These are phyloP conservation scores for Trichoderma brevicompactum DNA, from an alignment of 2,329 filamentous ascomycete genomes.

Conservation along the genomic window DNA sequence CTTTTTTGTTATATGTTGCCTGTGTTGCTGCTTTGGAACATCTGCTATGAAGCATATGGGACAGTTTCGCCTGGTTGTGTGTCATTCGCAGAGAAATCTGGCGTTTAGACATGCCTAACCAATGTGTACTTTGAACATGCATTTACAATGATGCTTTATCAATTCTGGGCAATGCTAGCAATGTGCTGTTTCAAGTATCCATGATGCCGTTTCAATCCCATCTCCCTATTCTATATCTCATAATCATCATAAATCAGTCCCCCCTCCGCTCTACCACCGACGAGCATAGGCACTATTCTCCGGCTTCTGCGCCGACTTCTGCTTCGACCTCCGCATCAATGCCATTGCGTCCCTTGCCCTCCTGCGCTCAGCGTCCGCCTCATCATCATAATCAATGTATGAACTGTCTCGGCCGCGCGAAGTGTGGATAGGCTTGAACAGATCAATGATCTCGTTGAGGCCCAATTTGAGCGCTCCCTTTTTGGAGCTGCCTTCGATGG, in stretches of 20 bases:
- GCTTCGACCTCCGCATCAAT: slow-evolving; percentile 36
- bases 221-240: not conserved
- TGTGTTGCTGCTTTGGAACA: not conserved
- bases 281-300: slow-evolving; percentile 49
- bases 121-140: no score
- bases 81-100: no score
- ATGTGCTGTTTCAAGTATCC: not conserved
- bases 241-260: slow-evolving; percentile 2
- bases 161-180: no score
- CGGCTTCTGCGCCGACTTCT: slow-evolving; percentile 36
- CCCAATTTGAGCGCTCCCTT: slow-evolving; percentile 79
- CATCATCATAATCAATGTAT: slow-evolving; percentile 8
- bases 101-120: not conserved
- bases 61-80: no score
- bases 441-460: slow-evolving; percentile 88
- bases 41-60: not conserved
- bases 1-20: not conserved
- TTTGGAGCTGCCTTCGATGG: slow-evolving; percentile 80
- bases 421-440: slow-evolving; percentile 71
- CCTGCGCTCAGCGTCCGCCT: slow-evolving; percentile 30
- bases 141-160: not conserved
- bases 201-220: not conserved
- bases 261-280: slow-evolving; percentile 42
- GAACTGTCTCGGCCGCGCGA: slow-evolving; percentile 5
- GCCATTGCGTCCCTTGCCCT: slow-evolving; percentile 34